These are phyloP conservation scores for Saccharomycopsis sp. DNA, from an alignment of 805 yeast genomes.

Conservation along the genomic window DNA sequence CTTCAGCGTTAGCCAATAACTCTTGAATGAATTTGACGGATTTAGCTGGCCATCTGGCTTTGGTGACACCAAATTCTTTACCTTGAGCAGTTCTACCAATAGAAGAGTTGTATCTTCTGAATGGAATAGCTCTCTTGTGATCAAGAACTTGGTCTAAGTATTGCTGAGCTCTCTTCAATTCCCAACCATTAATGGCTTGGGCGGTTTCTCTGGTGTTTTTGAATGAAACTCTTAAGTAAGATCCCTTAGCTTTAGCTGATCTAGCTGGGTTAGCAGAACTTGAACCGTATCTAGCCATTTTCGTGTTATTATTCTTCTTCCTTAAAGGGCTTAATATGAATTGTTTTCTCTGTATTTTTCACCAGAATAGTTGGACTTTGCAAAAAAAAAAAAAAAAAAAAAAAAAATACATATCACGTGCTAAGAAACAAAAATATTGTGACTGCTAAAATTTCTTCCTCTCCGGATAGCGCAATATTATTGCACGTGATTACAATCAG, in stretches of 20 bases:
- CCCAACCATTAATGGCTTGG: slow-evolving; percentile 98
- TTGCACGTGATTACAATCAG: no score
- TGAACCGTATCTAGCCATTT: slow-evolving; percentile 99
- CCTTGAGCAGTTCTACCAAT: slow-evolving; percentile 99
- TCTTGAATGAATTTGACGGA: slow-evolving; percentile 93
- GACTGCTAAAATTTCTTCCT: no score
- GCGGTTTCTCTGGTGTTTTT: slow-evolving; percentile 99
- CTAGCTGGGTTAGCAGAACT: slow-evolving; percentile 98
- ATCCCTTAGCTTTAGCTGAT: slow-evolving; percentile 99
- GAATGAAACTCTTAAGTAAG: slow-evolving; percentile 98
- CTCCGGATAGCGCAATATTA: no score
- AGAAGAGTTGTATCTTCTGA: slow-evolving; percentile 95
- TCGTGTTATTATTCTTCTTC: no score
- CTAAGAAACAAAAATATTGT: no score
- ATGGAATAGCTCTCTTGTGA: slow-evolving; percentile 99
- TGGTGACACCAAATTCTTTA: slow-evolving; percentile 99
- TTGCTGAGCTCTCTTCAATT: slow-evolving; percentile 88
- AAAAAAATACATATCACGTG: no score
- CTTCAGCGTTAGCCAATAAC: slow-evolving; percentile 93
- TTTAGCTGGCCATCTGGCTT: slow-evolving; percentile 99
- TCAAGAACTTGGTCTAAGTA: slow-evolving; percentile 95
- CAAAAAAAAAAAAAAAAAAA: no score
- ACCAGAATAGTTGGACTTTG: no score
- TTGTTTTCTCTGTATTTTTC: no score
- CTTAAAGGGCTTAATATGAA: no score